Evolutionary conservation across 1,139 yeast genomes (phyloP).

Genomic region (Yamadazyma epiphylla): DNA sequence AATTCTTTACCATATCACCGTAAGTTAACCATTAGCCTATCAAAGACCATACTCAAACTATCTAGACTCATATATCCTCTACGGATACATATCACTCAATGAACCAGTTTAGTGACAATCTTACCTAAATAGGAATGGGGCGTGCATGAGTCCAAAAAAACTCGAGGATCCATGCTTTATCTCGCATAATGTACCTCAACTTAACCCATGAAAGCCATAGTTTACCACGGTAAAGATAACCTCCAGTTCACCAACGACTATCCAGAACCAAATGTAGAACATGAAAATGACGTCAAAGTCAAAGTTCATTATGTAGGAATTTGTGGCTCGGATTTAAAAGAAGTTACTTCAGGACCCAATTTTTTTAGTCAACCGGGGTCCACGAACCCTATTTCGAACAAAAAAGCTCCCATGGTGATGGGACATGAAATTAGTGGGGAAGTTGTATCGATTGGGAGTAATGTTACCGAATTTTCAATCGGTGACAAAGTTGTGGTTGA

Average conservation of each 20-base stretch:
- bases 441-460: conserved; percentile 26
- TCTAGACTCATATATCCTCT: too few relatives aligned
- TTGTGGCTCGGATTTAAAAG: conserved; percentile 59
- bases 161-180: too few relatives aligned
- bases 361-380: conserved; percentile 32
- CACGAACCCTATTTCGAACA: conserved; percentile 16
- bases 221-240: conserved; percentile 49
- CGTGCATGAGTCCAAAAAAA: too few relatives aligned
- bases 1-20: too few relatives aligned
- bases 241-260: conserved; percentile 39
- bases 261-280: conserved; percentile 41
- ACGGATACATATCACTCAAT: too few relatives aligned
- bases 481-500: conserved; percentile 51
- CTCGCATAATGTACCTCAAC: too few relatives aligned
- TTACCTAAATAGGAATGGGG: too few relatives aligned
- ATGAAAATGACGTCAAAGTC: conserved; percentile 47
- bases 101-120: too few relatives aligned
- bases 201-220: conserved; percentile 61
- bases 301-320: conserved; percentile 55
- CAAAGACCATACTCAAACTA: too few relatives aligned
- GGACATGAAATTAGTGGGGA: conserved; percentile 56
- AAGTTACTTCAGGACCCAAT: conserved; percentile 49
- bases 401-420: conserved; percentile 23
- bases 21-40: too few relatives aligned
- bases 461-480: conserved; percentile 19